Base-by-base conservation (phyloP, 2,329 filamentous ascomycete species). In the Aspergillus tamarii region DNA sequence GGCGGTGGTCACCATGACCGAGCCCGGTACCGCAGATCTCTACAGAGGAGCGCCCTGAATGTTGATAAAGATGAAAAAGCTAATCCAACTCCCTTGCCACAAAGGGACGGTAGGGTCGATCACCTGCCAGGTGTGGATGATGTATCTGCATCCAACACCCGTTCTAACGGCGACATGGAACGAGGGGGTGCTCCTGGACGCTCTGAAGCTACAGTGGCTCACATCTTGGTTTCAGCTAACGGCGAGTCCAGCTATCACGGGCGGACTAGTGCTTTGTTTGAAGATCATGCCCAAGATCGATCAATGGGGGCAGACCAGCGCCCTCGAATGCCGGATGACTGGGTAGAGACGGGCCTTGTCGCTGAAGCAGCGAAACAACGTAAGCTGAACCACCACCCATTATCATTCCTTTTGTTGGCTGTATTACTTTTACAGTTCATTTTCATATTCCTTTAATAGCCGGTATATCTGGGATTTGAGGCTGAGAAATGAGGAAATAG, bases 331-430 rank as follows among this genome's bases (percentile, higher is more conserved):
- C 67, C 73, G 1, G 52, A 63, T 16, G 68, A 69, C 46, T 66
- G 65, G 50, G 62, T 83, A 28, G 77, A 82, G 59, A 80, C 80
- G 57, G 76, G 80, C 14, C 72, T 85, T 7, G 78, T 85, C 56
- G 82, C 81, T 19, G 82, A 84, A 67, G 81, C 82, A 36, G 78
- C 81, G 0, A 77, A 78, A 58, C 81, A 84, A 66, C 74, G 82
- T 77, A 63, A 23, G 63, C 26, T 56, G 48, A 84, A 86, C 0
- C 81, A 80, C 12, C 12, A 14, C 1, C 34, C 34, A 36, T 16
- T 16, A 36, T 36, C 34, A 16, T 36, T 36, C 6, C 14, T 5
- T 1, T 5, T 2, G 2, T 36, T 36, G 5, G 34, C 34, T 14
- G 12, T 36, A 16, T 16, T 16, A 36, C 34, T 36, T 6, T 2